Base-by-base conservation (phyloP, 345 rosid species). In the Leavenworthia alabamica region DNA sequence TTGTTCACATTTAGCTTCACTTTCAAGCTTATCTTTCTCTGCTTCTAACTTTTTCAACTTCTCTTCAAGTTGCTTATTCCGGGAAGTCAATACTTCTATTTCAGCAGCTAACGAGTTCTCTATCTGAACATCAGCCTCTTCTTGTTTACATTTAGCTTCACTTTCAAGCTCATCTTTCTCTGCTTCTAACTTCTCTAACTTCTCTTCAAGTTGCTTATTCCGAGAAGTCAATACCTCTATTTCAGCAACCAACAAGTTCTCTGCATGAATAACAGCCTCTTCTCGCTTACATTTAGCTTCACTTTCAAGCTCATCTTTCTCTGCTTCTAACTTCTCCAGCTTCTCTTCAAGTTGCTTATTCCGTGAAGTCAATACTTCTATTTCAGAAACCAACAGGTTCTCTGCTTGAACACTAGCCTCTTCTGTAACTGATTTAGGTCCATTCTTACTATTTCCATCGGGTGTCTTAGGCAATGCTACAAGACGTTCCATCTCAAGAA, bases 401-500 rank as follows among this genome's bases (percentile, higher is more conserved):
- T 43, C 60, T 80, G 26, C 61, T 35, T 57, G 75, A 39, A 13
- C 56, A 4, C 64, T 45, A 3, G 72, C 67, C 44, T 66, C 77
- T 53, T 75, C 76, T 26, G 70, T 41, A 27, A 48, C 5, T 40
- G 70, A 75, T 40, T 61, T 75, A 35, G 86, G 71, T 58, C 76
- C 79, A 28, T 62, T 54, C 8, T 59, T 28, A 57, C 24, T 40
- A 11, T 46, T 77, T 19, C 60, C 74, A 39, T 47, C 78, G 60
- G 66, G 70, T 66, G 64, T 67, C 75, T 78, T 81, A 6, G 90
- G 77, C 75, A 86, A 69, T 11, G 95, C 85, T 56, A 82, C 91
- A 76, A 92, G 90, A 37, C 72, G 78, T 75, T 92, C 98, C 96
- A 92, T 92, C 73, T 92, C 98, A 50, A 92, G 90, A 67, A 92